Evolutionary conservation across 2,329 filamentous ascomycete genomes (phyloP), one percentile per base, ranked within the genome.

Genomic region (Epichloe gansuensis): DNA sequence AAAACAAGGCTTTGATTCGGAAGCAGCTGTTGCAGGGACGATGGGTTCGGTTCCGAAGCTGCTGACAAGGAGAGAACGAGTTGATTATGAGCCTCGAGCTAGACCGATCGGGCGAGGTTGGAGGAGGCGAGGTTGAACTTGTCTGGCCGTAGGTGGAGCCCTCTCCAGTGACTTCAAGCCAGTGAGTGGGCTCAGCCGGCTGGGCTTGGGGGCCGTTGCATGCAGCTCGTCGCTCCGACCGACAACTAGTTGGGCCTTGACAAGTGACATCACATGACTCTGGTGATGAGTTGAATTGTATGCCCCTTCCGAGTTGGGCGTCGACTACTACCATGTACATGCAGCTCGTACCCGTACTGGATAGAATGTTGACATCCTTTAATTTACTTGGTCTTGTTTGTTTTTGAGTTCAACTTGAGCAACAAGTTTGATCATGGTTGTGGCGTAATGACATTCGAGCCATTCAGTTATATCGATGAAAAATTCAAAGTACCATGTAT

Each of bases 181-280:
- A 58, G 56, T 60, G 57, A 54, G 59, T 21, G 17, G 17, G 17
- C 17, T 21, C 2, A 21, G 56, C 48, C 34, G 12, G 34, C 21
- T 23, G 8, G 42, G 43, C 31, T 5, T 17, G 8, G n/a, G n/a
- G 17, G 38, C 31, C 28, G 41, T 49, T 55, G 50, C 31, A 46
- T 15, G 42, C 35, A 15, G 21, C 31, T 17, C 25, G 23, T 9
- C n/a, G 25, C n/a, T 45, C n/a, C 25, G 21, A 8, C 17, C 9
- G 31, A 15, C 13, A 8, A 8, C 17, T 8, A 7, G 11, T 5
- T 28, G 28, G 28, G 44, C 41, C 28, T 21, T 28, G 28, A 6
- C 34, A 55, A 55, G 64, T 67, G 65, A 69, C 67, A 67, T 69
- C 67, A 69, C 67, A 69, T 70, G 67, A 70, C 67, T 67, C 8